Evolutionary conservation across 768 basidiomycete genomes (phyloP), one percentile per base, ranked within the genome.

Genomic region (Xerocomus potaroensis): DNA sequence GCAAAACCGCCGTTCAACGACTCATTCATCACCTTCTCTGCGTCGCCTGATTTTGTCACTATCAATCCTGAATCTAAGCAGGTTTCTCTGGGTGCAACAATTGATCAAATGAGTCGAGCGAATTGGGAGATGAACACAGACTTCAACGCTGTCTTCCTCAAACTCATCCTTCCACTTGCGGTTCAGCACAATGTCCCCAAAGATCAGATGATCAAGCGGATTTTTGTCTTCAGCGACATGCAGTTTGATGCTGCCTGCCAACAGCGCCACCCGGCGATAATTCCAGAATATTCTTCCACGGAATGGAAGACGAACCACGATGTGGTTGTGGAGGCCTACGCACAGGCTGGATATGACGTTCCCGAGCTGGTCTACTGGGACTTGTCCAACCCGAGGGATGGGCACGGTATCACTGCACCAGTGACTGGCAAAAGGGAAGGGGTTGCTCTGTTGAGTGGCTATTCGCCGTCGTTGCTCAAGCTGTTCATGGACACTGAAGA

Each of bases 171-270:
- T 15, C 79, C 80, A 0, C 73, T 81, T 8, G 84, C 84, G 7
- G 55, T 77, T 47, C 55, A 70, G 59, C 65, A 83, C 53, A 69
- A 78, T 0, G 65, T 90, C n/a, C 68, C 70, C 41, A 75, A 72
- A 46, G 83, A 83, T 42, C 77, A 87, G 38, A 87, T 88, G 84
- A 75, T 88, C 67, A 81, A 84, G 67, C 76, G 82, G 5, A 65
- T 88, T 0, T 87, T 89, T 58, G 72, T 88, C 34, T 88, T 90
- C 61, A 78, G 79, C 3, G 84, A 88, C 58, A 87, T 88, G 86
- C 85, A 87, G 64, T 88, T 88, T 52, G 82, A 87, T 57, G 14
- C 9, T 1, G 53, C 55, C 16, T 18, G 29, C 9, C 12, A 1
- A 2, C 11, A 5, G 32, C 4, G 16, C 3, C 1, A 3, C 4